phyloP scores from a whole-genome alignment of 2,329 filamentous ascomycete genomes.

The Neofusicoccum ribis region DNA sequence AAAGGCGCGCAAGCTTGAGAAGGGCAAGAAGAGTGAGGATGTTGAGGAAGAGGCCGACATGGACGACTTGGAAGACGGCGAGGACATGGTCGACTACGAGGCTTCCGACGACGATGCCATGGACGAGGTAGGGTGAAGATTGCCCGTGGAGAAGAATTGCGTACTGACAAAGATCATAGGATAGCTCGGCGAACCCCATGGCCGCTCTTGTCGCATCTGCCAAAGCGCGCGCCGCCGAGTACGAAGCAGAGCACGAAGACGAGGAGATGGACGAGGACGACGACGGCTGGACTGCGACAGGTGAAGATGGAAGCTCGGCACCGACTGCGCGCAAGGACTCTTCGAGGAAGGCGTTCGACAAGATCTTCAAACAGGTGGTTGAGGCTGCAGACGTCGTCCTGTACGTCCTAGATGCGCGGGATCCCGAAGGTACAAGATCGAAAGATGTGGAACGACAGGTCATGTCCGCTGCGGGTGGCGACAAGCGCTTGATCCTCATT shows the following conservation, averaged over 20 bases:
- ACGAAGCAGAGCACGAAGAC: conserved; percentile 65
- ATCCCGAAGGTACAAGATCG: conserved; percentile 87
- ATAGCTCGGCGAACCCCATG: conserved; percentile 76
- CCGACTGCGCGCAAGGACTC: conserved; percentile 49
- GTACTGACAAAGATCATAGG: conserved; percentile 33
- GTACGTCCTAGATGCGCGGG: conserved; percentile 89
- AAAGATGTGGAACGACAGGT: conserved; percentile 87
- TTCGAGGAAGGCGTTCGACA: conserved; percentile 88
- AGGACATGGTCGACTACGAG: conserved; percentile 47
- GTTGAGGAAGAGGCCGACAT: conserved; percentile 56
- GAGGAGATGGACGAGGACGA: conserved; percentile 60
- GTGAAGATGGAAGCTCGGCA: conserved; percentile 45
- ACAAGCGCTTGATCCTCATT: conserved; percentile 85
- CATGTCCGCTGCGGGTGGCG: conserved; percentile 80
- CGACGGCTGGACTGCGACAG: conserved; percentile 51
- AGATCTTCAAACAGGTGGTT: conserved; percentile 91
- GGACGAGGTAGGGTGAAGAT: conserved; percentile 47
- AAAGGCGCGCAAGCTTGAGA: conserved; percentile 44
- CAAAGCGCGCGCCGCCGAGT: conserved; percentile 72
- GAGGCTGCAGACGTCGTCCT: conserved; percentile 87
- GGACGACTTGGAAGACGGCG: conserved; percentile 35
- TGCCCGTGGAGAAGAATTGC: conserved; percentile 17
- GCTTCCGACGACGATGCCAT: conserved; percentile 58
- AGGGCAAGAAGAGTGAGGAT: conserved; percentile 39
- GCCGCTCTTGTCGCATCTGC: conserved; percentile 87